phyloP scores from a whole-genome alignment of 257 asterid genomes.

The Jacaranda copaia region DNA sequence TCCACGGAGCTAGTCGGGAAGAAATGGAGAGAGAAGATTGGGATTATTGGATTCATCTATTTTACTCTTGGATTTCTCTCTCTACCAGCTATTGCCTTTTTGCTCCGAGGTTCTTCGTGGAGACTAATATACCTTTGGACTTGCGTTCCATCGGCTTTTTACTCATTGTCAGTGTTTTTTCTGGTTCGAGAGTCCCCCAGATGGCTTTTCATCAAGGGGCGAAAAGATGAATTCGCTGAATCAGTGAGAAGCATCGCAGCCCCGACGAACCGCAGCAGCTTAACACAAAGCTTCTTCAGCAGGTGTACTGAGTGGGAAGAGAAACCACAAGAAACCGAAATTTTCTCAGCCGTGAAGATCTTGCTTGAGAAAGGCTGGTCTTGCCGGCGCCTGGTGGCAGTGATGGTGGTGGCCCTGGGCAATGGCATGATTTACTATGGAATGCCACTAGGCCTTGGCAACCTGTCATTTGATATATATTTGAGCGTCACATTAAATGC shows the following conservation, averaged over 20 bases:
- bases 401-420: constrained; percentile 65
- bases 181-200: constrained; percentile 71
- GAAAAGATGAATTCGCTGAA: constrained; percentile 53
- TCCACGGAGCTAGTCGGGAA: constrained; percentile 71
- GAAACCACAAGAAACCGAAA: constrained; percentile 30
- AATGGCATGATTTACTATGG: constrained; percentile 72
- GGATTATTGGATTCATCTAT: constrained; percentile 59
- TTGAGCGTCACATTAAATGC: constrained; percentile 74
- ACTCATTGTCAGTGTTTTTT: constrained; percentile 40
- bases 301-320: constrained; percentile 31
- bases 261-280: constrained; percentile 36
- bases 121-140: constrained; percentile 63
- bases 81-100: constrained; percentile 54
- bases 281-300: constrained; percentile 58
- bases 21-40: constrained; percentile 63
- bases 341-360: constrained; percentile 53
- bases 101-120: constrained; percentile 58
- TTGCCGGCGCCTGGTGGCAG: constrained; percentile 43
- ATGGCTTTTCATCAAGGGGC: constrained; percentile 73
- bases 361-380: constrained; percentile 62
- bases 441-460: constrained; percentile 73
- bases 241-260: constrained; percentile 54
- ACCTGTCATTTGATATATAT: constrained; percentile 52
- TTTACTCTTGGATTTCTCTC: constrained; percentile 77
- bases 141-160: constrained; percentile 48